Percentiles rank a stretch among this genome's conserved stretches.
phyloP scores from a whole-genome alignment of 1,284 basidiomycete genomes.

The Cutaneotrichosporon cavernicola region DNA sequence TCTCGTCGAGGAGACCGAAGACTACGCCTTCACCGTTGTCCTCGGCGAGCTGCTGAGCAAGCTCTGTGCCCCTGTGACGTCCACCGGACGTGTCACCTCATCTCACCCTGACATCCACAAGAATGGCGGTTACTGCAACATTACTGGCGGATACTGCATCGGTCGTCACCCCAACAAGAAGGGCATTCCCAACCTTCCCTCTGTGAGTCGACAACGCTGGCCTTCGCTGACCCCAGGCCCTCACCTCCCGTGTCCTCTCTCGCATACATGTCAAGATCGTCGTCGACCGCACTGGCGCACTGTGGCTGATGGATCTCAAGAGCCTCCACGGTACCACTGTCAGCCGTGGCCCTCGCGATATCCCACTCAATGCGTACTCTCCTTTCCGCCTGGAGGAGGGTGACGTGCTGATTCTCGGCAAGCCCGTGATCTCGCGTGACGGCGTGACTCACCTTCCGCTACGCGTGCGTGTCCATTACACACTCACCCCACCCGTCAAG shows the following conservation, averaged over 20 bases:
- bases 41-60: background rate
- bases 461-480: slow-evolving; percentile 11
- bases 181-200: background rate
- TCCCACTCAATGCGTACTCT: slow-evolving; percentile 3
- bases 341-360: background rate
- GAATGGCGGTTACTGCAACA: background rate
- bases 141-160: background rate
- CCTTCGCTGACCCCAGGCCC: slow-evolving; percentile 19
- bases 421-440: slow-evolving; percentile 19
- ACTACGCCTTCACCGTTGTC: background rate
- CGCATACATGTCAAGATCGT: slow-evolving; percentile 35
- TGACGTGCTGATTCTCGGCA: slow-evolving; percentile 48
- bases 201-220: slow-evolving; percentile 2
- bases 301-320: slow-evolving; percentile 35
- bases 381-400: slow-evolving; percentile 30
- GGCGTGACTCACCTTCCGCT: slow-evolving; percentile 11
- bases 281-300: slow-evolving; percentile 28
- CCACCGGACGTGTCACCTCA: background rate
- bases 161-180: slow-evolving; percentile 10
- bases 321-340: slow-evolving; percentile 39
- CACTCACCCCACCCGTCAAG: background rate
- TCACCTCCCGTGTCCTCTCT: slow-evolving; percentile 36
- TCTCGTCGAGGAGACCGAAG: slow-evolving; percentile 6
- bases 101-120: background rate
- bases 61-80: background rate